These are phyloP conservation scores for Gillenia trifoliata DNA, from an alignment of 306 rosid genomes.

Conservation along the genomic window DNA sequence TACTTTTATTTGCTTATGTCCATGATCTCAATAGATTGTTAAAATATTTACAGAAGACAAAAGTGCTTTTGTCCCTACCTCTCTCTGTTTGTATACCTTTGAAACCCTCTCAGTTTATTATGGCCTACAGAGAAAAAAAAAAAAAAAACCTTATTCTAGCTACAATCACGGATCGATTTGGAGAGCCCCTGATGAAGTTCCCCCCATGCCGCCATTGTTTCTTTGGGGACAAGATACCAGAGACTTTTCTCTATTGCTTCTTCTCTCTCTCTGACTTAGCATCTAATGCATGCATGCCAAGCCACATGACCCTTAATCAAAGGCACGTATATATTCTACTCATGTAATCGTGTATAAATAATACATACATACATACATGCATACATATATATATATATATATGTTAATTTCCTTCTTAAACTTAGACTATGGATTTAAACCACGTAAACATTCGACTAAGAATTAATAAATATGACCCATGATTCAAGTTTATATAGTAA, in stretches of 20 bases:
- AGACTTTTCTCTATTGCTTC: constrained; percentile 20
- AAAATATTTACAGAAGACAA: constrained; percentile 20
- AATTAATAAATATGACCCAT: too few species aligned
- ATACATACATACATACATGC: background rate
- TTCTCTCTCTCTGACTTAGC: constrained; percentile 10
- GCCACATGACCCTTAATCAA: background rate
- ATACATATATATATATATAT: too few species aligned
- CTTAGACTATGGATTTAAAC: background rate
- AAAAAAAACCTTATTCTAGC: constrained; percentile 17
- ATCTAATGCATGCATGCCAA: constrained; percentile 14
- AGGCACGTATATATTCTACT: background rate
- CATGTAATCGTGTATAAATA: background rate
- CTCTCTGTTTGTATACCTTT: background rate
- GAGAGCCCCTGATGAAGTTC: constrained; percentile 16
- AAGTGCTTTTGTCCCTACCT: constrained; percentile 26
- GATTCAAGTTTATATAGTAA: too few species aligned
- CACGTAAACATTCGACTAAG: too few species aligned
- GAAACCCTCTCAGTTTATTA: constrained; percentile 7
- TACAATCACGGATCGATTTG: constrained; percentile 56
- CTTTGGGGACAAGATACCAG: constrained; percentile 19
- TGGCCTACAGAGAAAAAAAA: constrained; percentile 17
- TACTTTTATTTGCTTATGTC: too few species aligned
- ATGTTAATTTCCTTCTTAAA: too few species aligned
- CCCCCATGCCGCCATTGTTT: constrained; percentile 13
- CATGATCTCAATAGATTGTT: background rate